Percentiles rank a stretch among this genome's conserved stretches.
Conservation (phyloP, 768 basidiomycete species). For the Gyrodon lividus region DNA sequence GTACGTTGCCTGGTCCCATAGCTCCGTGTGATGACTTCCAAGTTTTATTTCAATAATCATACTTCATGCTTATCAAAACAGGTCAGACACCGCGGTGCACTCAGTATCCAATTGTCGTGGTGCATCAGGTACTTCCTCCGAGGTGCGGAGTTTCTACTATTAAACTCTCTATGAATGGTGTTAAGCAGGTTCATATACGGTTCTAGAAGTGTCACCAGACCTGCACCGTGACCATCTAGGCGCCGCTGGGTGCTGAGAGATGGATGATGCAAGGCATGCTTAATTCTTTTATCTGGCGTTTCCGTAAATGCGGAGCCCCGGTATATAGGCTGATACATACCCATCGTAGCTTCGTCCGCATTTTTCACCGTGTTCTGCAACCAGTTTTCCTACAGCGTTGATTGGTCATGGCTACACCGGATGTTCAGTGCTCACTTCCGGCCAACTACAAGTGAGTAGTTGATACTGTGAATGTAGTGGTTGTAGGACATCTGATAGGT, state of each 20-base stretch:
- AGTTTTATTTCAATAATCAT: no score
- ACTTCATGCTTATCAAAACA: no score
- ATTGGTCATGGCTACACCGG: constrained; percentile 21
- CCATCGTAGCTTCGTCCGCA: background rate
- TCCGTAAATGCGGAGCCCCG: background rate
- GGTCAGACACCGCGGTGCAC: no score
- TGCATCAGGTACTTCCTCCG: no score
- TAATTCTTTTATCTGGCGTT: background rate
- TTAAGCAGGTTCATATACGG: no score
- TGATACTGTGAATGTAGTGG: background rate
- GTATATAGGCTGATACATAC: background rate
- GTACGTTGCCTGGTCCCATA: no score
- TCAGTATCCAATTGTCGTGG: no score
- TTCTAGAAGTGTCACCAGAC: background rate
- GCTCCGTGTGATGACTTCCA: no score
- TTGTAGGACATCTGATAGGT: background rate
- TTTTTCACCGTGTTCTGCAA: background rate
- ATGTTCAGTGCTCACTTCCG: constrained; percentile 15
- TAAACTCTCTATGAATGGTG: no score
- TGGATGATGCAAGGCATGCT: background rate
- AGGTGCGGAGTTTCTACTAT: no score
- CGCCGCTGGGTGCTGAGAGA: no score
- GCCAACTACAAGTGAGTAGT: constrained; percentile 18
- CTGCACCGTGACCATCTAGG: no score
- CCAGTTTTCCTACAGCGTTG: background rate